phyloP scores from a whole-genome alignment of 2,329 filamentous ascomycete species.

The Aspergillus proliferans region DNA sequence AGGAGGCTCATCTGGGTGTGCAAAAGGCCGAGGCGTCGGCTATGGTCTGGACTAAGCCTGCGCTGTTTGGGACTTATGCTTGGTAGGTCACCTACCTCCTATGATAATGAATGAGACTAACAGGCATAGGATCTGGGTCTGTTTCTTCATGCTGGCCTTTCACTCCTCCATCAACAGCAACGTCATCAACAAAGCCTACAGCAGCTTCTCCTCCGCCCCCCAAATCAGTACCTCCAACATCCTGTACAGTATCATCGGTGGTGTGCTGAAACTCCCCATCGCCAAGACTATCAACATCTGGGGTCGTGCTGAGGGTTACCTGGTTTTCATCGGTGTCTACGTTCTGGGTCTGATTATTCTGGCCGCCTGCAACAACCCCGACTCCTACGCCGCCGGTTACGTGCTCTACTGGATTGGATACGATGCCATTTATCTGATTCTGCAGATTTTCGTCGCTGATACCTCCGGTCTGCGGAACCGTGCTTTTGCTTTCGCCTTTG shows the following conservation, averaged over 20 bases:
- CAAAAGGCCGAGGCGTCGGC: conserved; percentile 38
- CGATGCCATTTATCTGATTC: conserved; percentile 49
- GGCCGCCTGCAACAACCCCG: conserved; percentile 54
- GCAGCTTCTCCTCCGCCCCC: conserved; percentile 46
- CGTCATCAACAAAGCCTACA: conserved; percentile 46
- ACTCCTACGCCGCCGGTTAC: conserved; percentile 58
- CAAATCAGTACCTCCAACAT: conserved; percentile 49
- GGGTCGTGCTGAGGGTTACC: conserved; percentile 55
- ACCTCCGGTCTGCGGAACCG: conserved; percentile 56
- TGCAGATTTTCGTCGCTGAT: conserved; percentile 58
- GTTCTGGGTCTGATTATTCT: conserved; percentile 54
- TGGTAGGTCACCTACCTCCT: conserved; percentile 17
- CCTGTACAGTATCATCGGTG: conserved; percentile 51
- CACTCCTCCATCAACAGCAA: conserved; percentile 38
- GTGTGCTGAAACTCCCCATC: conserved; percentile 55
- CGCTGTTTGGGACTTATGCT: conserved; percentile 27
- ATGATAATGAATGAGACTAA: not conserved
- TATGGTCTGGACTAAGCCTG: conserved; percentile 35
- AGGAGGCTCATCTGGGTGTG: conserved; percentile 6
- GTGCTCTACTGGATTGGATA: conserved; percentile 57
- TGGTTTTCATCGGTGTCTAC: conserved; percentile 44
- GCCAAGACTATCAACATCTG: conserved; percentile 59
- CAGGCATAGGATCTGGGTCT: conserved; percentile 38
- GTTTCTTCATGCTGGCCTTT: conserved; percentile 42
- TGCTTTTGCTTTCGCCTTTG: conserved; percentile 55